Percentiles rank a stretch among this genome's conserved stretches.
phyloP scores from a whole-genome alignment of 73 alveolate species.

The Tetrahymena malaccensis region DNA sequence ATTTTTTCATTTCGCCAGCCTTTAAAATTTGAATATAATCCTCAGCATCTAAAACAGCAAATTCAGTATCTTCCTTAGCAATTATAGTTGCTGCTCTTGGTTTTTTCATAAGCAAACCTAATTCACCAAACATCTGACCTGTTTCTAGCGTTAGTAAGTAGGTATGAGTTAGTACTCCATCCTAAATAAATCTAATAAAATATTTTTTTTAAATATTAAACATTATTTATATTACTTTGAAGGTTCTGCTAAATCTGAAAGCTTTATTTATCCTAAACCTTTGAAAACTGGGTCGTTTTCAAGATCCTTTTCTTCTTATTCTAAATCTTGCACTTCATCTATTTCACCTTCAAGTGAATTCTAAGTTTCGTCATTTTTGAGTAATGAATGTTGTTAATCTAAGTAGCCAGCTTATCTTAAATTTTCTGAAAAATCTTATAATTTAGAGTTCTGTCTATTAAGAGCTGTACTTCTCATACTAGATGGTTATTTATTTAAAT shows the following conservation, averaged over 20 bases:
- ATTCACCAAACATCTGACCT: neutral
- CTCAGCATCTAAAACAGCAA: neutral
- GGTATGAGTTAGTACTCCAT: neutral
- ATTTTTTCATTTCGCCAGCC: neutral
- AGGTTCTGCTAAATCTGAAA: neutral
- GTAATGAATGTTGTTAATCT: neutral
- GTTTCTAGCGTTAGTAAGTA: neutral
- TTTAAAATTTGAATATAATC: neutral
- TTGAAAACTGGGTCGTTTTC: neutral
- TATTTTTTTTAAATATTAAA: too few relatives aligned
- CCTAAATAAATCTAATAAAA: neutral
- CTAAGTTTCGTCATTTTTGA: neutral
- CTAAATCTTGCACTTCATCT: neutral
- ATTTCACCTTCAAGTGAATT: neutral
- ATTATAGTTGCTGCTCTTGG: neutral
- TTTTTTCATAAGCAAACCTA: neutral
- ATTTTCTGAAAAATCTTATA: neutral
- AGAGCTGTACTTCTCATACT: neutral
- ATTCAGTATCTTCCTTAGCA: neutral
- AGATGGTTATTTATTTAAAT: too few relatives aligned
- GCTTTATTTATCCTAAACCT: neutral
- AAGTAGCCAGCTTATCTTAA: neutral
- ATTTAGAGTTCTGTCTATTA: neutral
- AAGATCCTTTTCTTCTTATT: neutral
- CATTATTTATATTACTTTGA: neutral